Evolutionary conservation across 1,139 yeast species (phyloP).

Genomic region (Geotrichum phurueaensis): DNA sequence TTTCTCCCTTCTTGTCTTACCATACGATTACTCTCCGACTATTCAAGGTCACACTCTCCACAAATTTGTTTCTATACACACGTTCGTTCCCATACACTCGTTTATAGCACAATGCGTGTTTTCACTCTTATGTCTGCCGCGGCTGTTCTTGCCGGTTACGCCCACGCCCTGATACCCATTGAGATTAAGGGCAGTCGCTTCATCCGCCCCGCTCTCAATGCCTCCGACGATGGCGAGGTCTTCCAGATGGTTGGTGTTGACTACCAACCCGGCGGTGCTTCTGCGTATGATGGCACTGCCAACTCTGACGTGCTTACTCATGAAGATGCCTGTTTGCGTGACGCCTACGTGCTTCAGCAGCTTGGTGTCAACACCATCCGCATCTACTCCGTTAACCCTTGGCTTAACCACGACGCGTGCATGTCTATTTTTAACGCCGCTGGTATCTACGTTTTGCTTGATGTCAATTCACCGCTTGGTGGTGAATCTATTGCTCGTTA

Average conservation of each 20-base stretch:
- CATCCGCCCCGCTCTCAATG: conserved; percentile 41
- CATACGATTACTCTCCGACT: background rate
- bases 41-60: background rate
- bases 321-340: conserved; percentile 67
- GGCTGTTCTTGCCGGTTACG: conserved; percentile 16
- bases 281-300: conserved; percentile 44
- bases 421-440: conserved; percentile 89
- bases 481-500: conserved; percentile 76
- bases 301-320: conserved; percentile 70
- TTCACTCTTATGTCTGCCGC: conserved; percentile 10
- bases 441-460: conserved; percentile 84
- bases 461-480: conserved; percentile 80
- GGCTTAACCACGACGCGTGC: conserved; percentile 78
- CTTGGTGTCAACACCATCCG: conserved; percentile 80
- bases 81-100: background rate
- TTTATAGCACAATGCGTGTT: conserved; percentile 6
- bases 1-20: background rate
- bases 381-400: conserved; percentile 79
- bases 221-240: conserved; percentile 42
- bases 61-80: background rate
- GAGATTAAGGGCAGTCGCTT: conserved; percentile 43
- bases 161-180: conserved; percentile 42
- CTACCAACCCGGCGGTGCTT: conserved; percentile 70
- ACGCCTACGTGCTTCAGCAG: conserved; percentile 68
- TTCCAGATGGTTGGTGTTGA: conserved; percentile 57